Percentiles rank a stretch among this genome's conserved stretches.
phyloP scores from a whole-genome alignment of 148 eudicot genomes.

The Persicaria maculosa region DNA sequence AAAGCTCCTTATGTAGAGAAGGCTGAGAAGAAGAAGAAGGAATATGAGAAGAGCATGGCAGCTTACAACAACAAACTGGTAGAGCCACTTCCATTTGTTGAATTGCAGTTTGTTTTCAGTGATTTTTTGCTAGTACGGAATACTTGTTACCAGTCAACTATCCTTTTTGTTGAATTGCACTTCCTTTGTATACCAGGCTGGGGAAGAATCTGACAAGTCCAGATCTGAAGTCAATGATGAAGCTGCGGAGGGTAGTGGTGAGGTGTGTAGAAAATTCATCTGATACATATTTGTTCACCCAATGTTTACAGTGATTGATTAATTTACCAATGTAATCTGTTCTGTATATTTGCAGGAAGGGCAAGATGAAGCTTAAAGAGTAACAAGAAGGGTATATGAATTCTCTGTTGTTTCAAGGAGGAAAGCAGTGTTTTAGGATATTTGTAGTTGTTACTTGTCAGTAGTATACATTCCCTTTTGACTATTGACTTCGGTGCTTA shows the following conservation, averaged over 20 bases:
- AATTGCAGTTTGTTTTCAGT: not conserved
- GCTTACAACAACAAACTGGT: constrained; percentile 12
- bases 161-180: not conserved
- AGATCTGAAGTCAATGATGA: constrained; percentile 7
- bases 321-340: not conserved
- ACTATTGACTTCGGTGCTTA: not conserved
- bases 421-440: too few species aligned
- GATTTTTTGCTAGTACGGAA: not conserved
- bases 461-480: not conserved
- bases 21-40: constrained; percentile 12
- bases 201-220: constrained; percentile 9
- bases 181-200: not conserved
- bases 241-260: constrained; percentile 1
- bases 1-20: constrained; percentile 16
- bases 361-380: not conserved
- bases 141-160: not conserved
- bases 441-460: not conserved
- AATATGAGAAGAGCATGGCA: constrained; percentile 13
- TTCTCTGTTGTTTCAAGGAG: too few species aligned
- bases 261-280: not conserved
- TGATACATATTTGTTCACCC: not conserved
- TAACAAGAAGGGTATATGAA: too few species aligned
- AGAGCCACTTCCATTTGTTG: not conserved
- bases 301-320: not conserved
- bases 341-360: not conserved